A percentile compares a stretch with the other conserved stretches of the same genome.
Evolutionary conservation across 768 basidiomycete species (phyloP).

Genomic region (Kwoniella mangroviensis): DNA sequence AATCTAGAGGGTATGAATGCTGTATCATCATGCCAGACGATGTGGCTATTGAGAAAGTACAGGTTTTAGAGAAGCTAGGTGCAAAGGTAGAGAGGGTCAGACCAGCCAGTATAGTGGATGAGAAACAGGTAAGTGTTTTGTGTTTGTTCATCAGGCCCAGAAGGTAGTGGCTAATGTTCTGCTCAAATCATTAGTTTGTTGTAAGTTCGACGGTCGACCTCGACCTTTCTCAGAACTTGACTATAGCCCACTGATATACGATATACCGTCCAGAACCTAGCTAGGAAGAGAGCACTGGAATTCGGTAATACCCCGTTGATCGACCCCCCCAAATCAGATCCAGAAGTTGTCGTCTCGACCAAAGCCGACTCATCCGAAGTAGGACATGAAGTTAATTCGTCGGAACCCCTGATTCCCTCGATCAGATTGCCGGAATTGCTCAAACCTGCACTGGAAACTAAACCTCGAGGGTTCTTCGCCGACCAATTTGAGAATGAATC

Average conservation of each 20-base stretch:
- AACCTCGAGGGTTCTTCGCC: constrained; percentile 80
- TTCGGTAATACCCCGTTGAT: constrained; percentile 65
- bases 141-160: no score
- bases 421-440: constrained; percentile 19
- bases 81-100: constrained; percentile 76
- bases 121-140: constrained; percentile 74
- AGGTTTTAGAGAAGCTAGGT: constrained; percentile 78
- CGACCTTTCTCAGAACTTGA: no score
- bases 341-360: constrained; percentile 48
- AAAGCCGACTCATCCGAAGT: constrained; percentile 63
- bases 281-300: constrained; percentile 72
- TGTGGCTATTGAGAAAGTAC: constrained; percentile 85
- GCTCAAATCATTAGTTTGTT: no score
- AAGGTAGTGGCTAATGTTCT: no score
- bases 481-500: constrained; percentile 97
- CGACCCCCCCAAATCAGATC: constrained; percentile 37
- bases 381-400: constrained; percentile 51
- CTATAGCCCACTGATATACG: neutral
- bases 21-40: constrained; percentile 64
- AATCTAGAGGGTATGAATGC: constrained; percentile 79
- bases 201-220: no score
- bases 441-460: constrained; percentile 34
- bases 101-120: constrained; percentile 88
- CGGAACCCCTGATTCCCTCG: neutral
- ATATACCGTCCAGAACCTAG: constrained; percentile 73